phyloP scores from a whole-genome alignment of 1,139 yeast species.

The Geotrichum bryndzae region DNA sequence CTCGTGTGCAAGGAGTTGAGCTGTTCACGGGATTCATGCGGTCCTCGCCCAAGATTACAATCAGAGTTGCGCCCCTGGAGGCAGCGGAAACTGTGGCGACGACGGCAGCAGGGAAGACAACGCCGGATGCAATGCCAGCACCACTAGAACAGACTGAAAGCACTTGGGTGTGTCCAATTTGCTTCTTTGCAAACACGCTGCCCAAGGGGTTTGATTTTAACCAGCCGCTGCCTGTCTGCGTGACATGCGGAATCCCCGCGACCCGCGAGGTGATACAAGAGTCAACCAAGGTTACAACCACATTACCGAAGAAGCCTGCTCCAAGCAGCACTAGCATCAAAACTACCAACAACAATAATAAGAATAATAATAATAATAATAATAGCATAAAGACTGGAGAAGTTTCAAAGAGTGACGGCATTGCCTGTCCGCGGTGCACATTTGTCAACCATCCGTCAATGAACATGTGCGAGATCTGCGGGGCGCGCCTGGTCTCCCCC shows the following conservation, averaged over 20 bases:
- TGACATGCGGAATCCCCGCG: slow-evolving; percentile 68
- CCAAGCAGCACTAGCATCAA: neutral
- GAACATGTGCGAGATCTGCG: slow-evolving; percentile 81
- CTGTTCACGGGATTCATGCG: slow-evolving; percentile 56
- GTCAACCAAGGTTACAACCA: slow-evolving; percentile 22
- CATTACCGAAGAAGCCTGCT: neutral
- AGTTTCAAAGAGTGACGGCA: slow-evolving; percentile 31
- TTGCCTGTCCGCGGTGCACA: slow-evolving; percentile 74
- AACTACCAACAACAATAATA: neutral
- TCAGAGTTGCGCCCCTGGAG: slow-evolving; percentile 32
- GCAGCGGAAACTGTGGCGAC: neutral
- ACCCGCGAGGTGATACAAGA: slow-evolving; percentile 35
- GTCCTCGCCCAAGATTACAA: slow-evolving; percentile 69
- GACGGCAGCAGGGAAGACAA: neutral
- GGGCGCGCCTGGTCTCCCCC: slow-evolving; percentile 46
- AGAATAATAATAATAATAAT: neutral
- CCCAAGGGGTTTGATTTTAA: slow-evolving; percentile 16
- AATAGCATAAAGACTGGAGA: neutral
- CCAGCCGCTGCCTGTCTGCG: slow-evolving; percentile 48
- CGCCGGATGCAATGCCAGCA: neutral
- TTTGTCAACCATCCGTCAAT: slow-evolving; percentile 79
- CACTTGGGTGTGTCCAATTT: slow-evolving; percentile 80
- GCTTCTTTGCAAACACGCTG: slow-evolving; percentile 60
- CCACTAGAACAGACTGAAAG: slow-evolving; percentile 14
- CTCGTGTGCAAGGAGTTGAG: slow-evolving; percentile 43